Conservation (phyloP, 441 rosid species). For the Codiaeum variegatum region DNA sequence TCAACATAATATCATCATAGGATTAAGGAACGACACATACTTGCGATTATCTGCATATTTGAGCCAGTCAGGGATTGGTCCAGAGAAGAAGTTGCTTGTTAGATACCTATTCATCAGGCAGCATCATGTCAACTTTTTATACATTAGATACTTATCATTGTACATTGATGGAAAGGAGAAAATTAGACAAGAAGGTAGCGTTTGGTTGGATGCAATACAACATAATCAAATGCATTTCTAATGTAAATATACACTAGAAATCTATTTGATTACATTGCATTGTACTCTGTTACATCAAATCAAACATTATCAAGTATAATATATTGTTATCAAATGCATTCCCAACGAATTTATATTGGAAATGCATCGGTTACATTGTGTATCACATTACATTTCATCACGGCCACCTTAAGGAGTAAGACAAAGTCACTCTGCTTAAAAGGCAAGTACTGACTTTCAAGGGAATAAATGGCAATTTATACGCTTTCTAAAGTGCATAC, state of each 20-base stretch:
- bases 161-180: not conserved
- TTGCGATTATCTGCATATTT: conserved; percentile 18
- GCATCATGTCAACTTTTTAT: conserved; percentile 1
- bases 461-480: not conserved
- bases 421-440: not conserved
- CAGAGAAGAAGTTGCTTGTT: conserved; percentile 25
- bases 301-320: no score
- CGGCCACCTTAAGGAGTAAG: not conserved
- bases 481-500: not conserved
- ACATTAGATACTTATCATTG: not conserved
- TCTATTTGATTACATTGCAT: no score
- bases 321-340: no score
- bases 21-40: conserved; percentile 23
- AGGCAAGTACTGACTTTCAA: not conserved
- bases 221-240: no score
- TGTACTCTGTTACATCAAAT: no score
- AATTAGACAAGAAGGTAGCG: no score
- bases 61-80: conserved; percentile 25
- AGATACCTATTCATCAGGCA: conserved; percentile 30
- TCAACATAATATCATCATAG: not conserved
- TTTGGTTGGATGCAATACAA: no score
- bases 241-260: no score
- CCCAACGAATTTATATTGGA: no score
- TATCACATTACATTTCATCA: no score
- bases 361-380: no score